Conservation (phyloP, 441 rosid species). For the Corymbia citriodora region DNA sequence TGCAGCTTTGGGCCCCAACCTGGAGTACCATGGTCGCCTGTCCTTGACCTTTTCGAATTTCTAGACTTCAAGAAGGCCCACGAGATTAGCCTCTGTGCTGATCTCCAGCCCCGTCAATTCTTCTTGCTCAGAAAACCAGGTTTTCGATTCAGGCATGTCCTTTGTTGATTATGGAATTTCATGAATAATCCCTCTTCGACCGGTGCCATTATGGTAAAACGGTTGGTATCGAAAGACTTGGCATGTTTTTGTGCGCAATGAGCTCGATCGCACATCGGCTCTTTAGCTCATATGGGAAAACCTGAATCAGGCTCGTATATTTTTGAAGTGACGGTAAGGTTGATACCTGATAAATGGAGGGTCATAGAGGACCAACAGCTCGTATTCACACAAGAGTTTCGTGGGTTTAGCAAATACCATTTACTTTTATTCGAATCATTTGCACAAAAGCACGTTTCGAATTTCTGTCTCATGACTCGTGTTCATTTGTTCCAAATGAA, state of each 20-base stretch:
- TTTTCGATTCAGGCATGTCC: not conserved
- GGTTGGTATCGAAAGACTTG: too few relatives aligned
- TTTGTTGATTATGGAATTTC: not conserved
- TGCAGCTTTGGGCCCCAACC: not conserved
- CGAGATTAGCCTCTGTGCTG: not conserved
- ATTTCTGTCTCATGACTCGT: not conserved
- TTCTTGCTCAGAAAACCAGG: not conserved
- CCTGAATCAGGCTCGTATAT: too few relatives aligned
- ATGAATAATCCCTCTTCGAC: not conserved
- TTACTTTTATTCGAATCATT: not conserved
- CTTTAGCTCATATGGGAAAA: too few relatives aligned
- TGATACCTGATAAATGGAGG: not conserved
- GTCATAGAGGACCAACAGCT: accelerated
- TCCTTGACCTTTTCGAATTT: not conserved
- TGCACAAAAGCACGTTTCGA: not conserved
- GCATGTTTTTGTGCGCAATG: too few relatives aligned
- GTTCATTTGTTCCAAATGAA: too few relatives aligned
- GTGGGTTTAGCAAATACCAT: not conserved
- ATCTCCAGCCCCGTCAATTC: not conserved
- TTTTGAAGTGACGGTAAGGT: too few relatives aligned
- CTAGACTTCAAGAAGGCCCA: not conserved
- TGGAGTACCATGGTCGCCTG: not conserved
- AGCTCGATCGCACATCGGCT: too few relatives aligned
- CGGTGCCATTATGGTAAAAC: too few relatives aligned
- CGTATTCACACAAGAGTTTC: not conserved